Conservation (phyloP, 2,329 filamentous ascomycete genomes). For the Plectosphaerella plurivora region DNA sequence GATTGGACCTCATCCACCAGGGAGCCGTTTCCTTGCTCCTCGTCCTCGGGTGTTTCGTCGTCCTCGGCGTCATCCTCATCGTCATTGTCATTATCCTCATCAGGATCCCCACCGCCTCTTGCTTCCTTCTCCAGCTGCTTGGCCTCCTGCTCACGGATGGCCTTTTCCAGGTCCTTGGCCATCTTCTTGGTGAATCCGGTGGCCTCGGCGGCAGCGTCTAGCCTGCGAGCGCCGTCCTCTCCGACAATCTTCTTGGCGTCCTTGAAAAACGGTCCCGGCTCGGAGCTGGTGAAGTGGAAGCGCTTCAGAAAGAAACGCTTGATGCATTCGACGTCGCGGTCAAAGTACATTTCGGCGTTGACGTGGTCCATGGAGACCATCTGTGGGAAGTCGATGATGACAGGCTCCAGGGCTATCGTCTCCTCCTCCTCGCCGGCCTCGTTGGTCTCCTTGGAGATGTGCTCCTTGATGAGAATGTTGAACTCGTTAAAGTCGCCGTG, state of each 20-base stretch:
- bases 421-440: conserved; percentile 36
- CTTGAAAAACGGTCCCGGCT: conserved; percentile 78
- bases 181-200: conserved; percentile 97
- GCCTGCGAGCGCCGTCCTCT: conserved; percentile 58
- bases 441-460: conserved; percentile 26
- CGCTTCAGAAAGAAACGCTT: conserved; percentile 89
- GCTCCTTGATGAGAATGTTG: conserved; percentile 92
- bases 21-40: background rate
- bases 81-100: conserved; percentile 25
- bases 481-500: conserved; percentile 99
- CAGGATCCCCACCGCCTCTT: conserved; percentile 21
- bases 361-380: conserved; percentile 93
- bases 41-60: background rate
- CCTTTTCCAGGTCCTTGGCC: conserved; percentile 86
- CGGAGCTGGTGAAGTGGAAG: conserved; percentile 81
- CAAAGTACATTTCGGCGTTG: conserved; percentile 96
- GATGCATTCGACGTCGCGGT: conserved; percentile 91
- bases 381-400: conserved; percentile 96
- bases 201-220: conserved; percentile 87
- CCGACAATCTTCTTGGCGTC: conserved; percentile 74
- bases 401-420: conserved; percentile 60
- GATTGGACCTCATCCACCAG: background rate
- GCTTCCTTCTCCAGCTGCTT: conserved; percentile 25
- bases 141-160: conserved; percentile 74
- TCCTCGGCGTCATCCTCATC: conserved; percentile 15